Percentiles rank a stretch among this genome's conserved stretches.
Conservation (phyloP, 495 filamentous ascomycete genomes). For the Beverwykella pulmonaria region DNA sequence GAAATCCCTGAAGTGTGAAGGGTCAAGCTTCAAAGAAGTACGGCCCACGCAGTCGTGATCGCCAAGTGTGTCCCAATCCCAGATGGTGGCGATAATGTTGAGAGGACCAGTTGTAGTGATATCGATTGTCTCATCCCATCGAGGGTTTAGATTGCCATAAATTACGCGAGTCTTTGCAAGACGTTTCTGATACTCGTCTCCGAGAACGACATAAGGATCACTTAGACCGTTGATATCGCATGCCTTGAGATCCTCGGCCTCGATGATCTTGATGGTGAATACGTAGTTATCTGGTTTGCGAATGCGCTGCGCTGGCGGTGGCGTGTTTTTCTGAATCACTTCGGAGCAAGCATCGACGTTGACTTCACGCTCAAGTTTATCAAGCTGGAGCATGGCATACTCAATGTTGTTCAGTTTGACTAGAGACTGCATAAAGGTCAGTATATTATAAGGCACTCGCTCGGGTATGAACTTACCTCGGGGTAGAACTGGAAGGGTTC, state of each 20-base stretch:
- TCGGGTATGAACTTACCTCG: conserved; percentile 62
- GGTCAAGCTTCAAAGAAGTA: conserved; percentile 92
- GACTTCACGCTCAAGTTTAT: conserved; percentile 84
- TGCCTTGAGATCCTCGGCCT: conserved; percentile 97
- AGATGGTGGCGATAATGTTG: conserved; percentile 94
- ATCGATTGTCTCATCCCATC: conserved; percentile 97
- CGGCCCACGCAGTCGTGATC: conserved; percentile 97
- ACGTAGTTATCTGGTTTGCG: conserved; percentile 78
- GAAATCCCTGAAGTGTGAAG: conserved; percentile 92
- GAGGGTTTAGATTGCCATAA: conserved; percentile 87
- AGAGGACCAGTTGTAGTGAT: conserved; percentile 89
- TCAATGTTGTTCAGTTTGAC: conserved; percentile 98
- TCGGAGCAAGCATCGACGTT: conserved; percentile 94
- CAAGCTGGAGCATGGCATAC: conserved; percentile 85
- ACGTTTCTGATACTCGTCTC: conserved; percentile 98
- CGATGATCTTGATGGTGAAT: conserved; percentile 98
- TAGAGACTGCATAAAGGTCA: conserved; percentile 66
- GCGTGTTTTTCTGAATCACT: conserved; percentile 67
- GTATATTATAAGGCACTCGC: conserved; percentile 13
- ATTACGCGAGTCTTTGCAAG: conserved; percentile 92
- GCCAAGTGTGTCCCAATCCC: conserved; percentile 97
- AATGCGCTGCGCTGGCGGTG: conserved; percentile 56
- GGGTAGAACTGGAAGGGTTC: conserved; percentile 98
- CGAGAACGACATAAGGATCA: conserved; percentile 95
- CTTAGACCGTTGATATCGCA: conserved; percentile 93